Evolutionary conservation across 1,139 yeast genomes (phyloP).

Genomic region (Schwanniomyces etchellsii): DNA sequence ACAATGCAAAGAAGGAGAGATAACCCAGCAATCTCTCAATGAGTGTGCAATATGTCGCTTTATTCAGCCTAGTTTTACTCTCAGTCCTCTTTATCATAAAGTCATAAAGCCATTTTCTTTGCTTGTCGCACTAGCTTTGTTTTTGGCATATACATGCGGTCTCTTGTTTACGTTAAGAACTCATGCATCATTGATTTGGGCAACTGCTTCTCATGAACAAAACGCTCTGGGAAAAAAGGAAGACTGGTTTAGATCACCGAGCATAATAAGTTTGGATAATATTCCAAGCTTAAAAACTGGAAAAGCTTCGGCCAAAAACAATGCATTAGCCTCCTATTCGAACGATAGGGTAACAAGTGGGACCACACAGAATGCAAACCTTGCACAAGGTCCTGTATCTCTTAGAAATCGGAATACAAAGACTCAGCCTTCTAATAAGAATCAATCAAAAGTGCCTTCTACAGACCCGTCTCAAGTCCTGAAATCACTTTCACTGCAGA

Average conservation of each 20-base stretch:
- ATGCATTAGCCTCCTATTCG: background rate
- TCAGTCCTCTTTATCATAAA: conserved; percentile 57
- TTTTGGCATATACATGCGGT: conserved; percentile 85
- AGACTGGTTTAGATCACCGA: conserved; percentile 24
- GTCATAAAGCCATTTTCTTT: conserved; percentile 78
- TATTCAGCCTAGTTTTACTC: conserved; percentile 65
- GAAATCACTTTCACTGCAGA: background rate
- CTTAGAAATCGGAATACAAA: conserved; percentile 1
- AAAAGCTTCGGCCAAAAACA: conserved; percentile 3
- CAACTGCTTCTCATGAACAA: conserved; percentile 42
- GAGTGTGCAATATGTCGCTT: conserved; percentile 73
- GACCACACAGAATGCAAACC: conserved; percentile 1
- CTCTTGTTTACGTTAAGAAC: conserved; percentile 89
- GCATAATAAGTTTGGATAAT: conserved; percentile 26
- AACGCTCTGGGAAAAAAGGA: conserved; percentile 15
- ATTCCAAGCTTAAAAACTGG: conserved; percentile 7
- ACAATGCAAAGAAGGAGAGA: conserved; percentile 25
- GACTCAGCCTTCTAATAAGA: conserved; percentile 2
- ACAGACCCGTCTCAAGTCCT: background rate
- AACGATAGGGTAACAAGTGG: background rate
- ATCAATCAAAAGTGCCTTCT: conserved; percentile 3
- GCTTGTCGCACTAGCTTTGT: conserved; percentile 73
- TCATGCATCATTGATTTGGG: conserved; percentile 97
- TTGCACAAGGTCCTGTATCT: too few relatives aligned
- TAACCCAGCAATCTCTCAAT: conserved; percentile 4